These are phyloP conservation scores for Pseudonitzschia multistriata DNA, from an alignment of 108 stramenopile genomes.

Conservation along the genomic window DNA sequence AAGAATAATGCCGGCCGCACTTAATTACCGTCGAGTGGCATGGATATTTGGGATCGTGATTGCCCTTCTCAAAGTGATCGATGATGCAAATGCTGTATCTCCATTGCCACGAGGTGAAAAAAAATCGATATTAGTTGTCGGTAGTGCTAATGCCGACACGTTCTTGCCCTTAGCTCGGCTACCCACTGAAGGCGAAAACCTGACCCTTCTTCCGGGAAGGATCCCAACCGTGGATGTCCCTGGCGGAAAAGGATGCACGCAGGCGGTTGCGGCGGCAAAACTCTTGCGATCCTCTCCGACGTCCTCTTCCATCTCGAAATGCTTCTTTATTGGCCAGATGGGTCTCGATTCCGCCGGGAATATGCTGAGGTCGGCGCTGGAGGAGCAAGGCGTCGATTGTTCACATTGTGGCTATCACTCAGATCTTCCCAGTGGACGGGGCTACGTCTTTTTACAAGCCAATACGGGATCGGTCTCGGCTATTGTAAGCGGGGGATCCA, in stretches of 20 bases:
- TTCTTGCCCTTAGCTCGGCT: constrained; percentile 67
- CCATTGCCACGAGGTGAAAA: not conserved
- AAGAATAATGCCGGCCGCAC: too few species aligned
- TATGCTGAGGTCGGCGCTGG: constrained; percentile 40
- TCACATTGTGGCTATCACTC: constrained; percentile 34
- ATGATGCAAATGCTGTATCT: too few species aligned
- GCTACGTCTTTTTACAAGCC: constrained; percentile 67
- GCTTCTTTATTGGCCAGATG: constrained; percentile 65
- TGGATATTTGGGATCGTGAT: too few species aligned
- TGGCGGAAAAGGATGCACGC: constrained; percentile 82
- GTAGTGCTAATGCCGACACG: constrained; percentile 76
- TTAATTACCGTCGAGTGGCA: too few species aligned
- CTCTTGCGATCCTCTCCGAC: constrained; percentile 19
- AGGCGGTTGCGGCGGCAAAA: constrained; percentile 71
- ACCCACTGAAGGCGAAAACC: constrained; percentile 75
- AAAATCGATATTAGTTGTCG: constrained; percentile 57
- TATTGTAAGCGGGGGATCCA: constrained; percentile 75
- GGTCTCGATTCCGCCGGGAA: constrained; percentile 58
- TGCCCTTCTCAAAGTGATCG: too few species aligned
- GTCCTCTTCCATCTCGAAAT: not conserved
- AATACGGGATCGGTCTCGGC: constrained; percentile 68
- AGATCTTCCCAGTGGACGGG: constrained; percentile 60
- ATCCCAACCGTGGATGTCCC: constrained; percentile 59
- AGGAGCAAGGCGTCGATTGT: constrained; percentile 43
- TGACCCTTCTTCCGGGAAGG: constrained; percentile 44